phyloP scores from a whole-genome alignment of 1,284 basidiomycete species.

The Trametes hirsuta region DNA sequence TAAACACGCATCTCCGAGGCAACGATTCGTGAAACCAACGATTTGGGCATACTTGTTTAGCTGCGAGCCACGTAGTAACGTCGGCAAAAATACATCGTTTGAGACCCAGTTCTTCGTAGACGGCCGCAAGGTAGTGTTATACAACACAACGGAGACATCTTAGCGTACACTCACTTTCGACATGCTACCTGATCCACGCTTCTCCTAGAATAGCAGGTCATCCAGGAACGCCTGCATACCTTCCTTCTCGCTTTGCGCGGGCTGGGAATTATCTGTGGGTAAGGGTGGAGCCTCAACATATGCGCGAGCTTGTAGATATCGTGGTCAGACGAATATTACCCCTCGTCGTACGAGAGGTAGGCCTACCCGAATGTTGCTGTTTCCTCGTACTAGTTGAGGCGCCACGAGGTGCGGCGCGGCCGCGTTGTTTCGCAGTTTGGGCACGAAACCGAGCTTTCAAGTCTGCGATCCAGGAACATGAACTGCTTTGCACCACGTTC shows the following conservation, averaged over 20 bases:
- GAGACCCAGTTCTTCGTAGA: no score
- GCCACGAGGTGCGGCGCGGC: constrained; percentile 24
- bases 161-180: no score
- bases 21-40: no score
- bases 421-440: constrained; percentile 54
- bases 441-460: constrained; percentile 69
- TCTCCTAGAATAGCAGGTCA: constrained; percentile 48
- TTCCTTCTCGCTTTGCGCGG: constrained; percentile 50
- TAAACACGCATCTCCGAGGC: no score
- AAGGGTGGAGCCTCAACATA: constrained; percentile 61
- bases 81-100: no score
- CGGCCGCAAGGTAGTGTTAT: no score
- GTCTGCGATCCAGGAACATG: constrained; percentile 43
- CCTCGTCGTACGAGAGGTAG: not conserved
- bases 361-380: constrained; percentile 40
- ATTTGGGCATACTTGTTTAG: no score
- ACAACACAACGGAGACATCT: no score
- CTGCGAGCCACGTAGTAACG: no score
- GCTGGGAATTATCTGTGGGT: constrained; percentile 38
- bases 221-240: constrained; percentile 78
- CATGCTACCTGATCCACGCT: no score
- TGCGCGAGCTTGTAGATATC: constrained; percentile 28
- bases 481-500: not conserved
- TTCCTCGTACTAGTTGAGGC: constrained; percentile 21
- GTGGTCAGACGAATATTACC: constrained; percentile 14